Base-by-base conservation (phyloP, 2,329 filamentous ascomycete genomes). In the Lecanoromycetidae sp. region DNA sequence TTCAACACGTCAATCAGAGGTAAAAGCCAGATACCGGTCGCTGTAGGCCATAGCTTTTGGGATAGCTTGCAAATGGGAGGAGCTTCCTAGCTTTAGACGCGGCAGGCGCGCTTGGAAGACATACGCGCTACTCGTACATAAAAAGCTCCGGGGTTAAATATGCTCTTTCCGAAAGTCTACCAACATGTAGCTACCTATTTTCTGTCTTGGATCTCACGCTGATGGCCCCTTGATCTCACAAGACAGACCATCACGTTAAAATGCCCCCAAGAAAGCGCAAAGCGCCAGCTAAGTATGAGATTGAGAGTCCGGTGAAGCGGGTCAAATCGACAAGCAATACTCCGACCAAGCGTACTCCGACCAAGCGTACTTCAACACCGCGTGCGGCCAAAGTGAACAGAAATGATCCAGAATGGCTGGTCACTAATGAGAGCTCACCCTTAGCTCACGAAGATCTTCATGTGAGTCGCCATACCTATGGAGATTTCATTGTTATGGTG, bases 191-290 rank as follows among this genome's bases (percentile, higher is more conserved):
- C 15, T 37, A 37, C 19, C 9, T 19, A 19, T 7, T n/a, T 6
- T 19, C 15, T 15, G 22, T 40, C 6, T 17, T 10, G 2, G n/a
- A 2, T 26, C 13, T 15, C 25, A 15, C n/a, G 9, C 1, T 12
- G 12, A 3, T 15, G 12, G 15, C 13, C 25, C 3, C 13, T 5
- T 26, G 9, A 6, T 8, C 20, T 37, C n/a, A 9, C n/a, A 29
- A 15, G 13, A 20, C 25, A 25, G 22, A 5, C n/a, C 19, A n/a
- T 8, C n/a, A 36, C 3, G 0, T 13, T 27, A 44, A 35, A 19
- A 51, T 51, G 48, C 30, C 38, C 7, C 13, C 38, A 23, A 29
- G n/a, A 17, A 51, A 51, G 40, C 48, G 48, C 30, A 26, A 42
- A 12, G 26, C 40, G 6, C 36, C 33, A 9, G 6, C 26, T 15